phyloP scores from a whole-genome alignment of 768 basidiomycete genomes.

The Boletus rufocinnamomeus region DNA sequence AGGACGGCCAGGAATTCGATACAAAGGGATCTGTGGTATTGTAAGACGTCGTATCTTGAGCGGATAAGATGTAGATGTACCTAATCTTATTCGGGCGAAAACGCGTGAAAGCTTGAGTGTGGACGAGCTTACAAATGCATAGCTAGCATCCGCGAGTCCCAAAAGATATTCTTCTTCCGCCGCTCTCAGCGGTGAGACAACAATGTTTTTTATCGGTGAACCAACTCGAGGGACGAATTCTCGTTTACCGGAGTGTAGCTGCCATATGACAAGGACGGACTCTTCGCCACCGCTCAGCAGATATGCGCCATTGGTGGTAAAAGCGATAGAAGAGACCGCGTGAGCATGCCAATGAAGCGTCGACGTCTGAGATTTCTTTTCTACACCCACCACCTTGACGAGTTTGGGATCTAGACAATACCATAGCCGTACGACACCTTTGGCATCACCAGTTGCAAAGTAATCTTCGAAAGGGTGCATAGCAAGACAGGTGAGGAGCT shows the following conservation, averaged over 20 bases:
- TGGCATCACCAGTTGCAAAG: conserved; percentile 91
- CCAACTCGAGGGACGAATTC: conserved; percentile 94
- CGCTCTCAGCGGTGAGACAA: conserved; percentile 51
- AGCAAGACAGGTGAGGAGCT: conserved; percentile 78
- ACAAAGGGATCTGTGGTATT: conserved; percentile 38
- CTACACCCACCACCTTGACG: conserved; percentile 57
- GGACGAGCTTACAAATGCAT: conserved; percentile 70
- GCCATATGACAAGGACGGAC: conserved; percentile 96
- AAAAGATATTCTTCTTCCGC: conserved; percentile 85
- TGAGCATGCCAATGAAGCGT: conserved; percentile 97
- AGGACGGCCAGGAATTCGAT: conserved; percentile 38
- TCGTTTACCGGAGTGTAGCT: conserved; percentile 81
- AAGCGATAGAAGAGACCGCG: conserved; percentile 81
- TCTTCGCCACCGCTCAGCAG: conserved; percentile 94
- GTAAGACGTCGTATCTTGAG: conserved; percentile 1
- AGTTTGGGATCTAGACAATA: conserved; percentile 78
- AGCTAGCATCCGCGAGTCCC: conserved; percentile 78
- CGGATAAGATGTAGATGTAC: conserved; percentile 41
- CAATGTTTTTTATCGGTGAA: conserved; percentile 75
- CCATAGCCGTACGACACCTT: conserved; percentile 88
- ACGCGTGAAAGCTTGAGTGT: conserved; percentile 72
- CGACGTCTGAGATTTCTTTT: conserved; percentile 82
- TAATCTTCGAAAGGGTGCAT: conserved; percentile 90
- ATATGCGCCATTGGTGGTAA: conserved; percentile 90
- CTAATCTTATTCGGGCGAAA: conserved; percentile 76